phyloP scores from a whole-genome alignment of 2,329 filamentous ascomycete species.

The Parasarocladium wereldwijsianum region DNA sequence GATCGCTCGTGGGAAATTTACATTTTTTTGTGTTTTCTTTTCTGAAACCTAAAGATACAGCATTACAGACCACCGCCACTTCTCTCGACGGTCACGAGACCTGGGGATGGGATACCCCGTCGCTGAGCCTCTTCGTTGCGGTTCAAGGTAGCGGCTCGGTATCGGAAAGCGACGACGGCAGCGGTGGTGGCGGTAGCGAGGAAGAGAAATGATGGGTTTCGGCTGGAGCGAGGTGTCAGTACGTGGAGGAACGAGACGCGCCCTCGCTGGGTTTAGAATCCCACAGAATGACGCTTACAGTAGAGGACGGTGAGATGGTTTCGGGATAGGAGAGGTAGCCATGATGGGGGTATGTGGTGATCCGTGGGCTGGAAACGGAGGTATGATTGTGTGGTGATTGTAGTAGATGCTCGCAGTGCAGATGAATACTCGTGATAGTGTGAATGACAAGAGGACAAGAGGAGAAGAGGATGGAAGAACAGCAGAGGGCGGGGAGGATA shows the following conservation, averaged over 20 bases:
- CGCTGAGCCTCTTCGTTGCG: slow-evolving; percentile 29
- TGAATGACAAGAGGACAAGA: neutral
- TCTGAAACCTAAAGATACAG: no score
- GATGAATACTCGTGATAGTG: neutral
- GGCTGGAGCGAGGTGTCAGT: slow-evolving; percentile 12
- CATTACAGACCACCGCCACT: slow-evolving; percentile 34
- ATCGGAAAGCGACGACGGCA: slow-evolving; percentile 15
- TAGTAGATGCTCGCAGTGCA: neutral
- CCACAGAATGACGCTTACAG: slow-evolving; percentile 11
- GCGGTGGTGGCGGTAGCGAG: slow-evolving; percentile 17
- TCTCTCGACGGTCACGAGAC: slow-evolving; percentile 36
- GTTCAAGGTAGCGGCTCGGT: slow-evolving; percentile 20
- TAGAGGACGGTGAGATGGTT: slow-evolving; percentile 9
- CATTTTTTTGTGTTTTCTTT: no score
- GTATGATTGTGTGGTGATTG: neutral
- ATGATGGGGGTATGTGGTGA: no score
- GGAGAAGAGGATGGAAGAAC: neutral
- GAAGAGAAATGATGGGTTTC: slow-evolving; percentile 21
- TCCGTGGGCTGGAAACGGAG: no score
- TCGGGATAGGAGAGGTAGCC: slow-evolving; percentile 1
- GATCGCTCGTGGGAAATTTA: no score
- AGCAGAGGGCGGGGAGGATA: neutral
- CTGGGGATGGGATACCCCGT: slow-evolving; percentile 18
- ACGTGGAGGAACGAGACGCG: neutral
- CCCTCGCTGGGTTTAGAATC: no score